These are phyloP conservation scores for Pseudodiploospora longispora DNA, from an alignment of 2,329 filamentous ascomycete genomes.

Conservation along the genomic window DNA sequence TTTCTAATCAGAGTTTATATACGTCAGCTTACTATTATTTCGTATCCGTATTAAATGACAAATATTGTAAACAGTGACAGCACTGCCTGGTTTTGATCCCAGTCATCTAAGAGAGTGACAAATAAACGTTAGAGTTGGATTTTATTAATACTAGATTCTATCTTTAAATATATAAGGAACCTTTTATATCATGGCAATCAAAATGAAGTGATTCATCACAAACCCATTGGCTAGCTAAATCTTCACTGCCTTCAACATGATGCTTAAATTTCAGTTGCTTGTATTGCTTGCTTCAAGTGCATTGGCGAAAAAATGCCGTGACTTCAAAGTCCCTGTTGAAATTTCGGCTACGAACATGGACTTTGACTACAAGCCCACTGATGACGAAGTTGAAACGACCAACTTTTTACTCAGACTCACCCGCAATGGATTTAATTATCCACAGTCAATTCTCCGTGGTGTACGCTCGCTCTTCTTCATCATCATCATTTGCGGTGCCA, in stretches of 20 bases:
- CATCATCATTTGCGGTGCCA: background rate
- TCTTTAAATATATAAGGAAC: background rate
- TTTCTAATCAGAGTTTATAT: too few species aligned
- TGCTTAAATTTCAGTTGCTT: constrained; percentile 2
- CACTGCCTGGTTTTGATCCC: too few species aligned
- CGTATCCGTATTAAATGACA: too few species aligned
- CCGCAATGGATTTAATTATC: constrained; percentile 42
- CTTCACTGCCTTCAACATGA: constrained; percentile 9
- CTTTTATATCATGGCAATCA: too few species aligned
- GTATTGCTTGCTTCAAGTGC: constrained; percentile 18
- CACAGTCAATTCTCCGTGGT: constrained; percentile 33
- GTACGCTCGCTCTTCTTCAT: constrained; percentile 19
- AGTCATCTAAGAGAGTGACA: too few species aligned
- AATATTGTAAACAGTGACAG: too few species aligned
- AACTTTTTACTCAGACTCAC: constrained; percentile 45
- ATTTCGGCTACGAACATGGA: constrained; percentile 45
- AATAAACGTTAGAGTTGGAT: too few species aligned
- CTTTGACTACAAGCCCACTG: constrained; percentile 41
- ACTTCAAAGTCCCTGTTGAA: constrained; percentile 48
- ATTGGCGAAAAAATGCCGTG: constrained; percentile 31
- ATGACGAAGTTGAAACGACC: constrained; percentile 48
- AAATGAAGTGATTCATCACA: too few species aligned
- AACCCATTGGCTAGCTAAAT: too few species aligned
- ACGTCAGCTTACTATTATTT: too few species aligned
- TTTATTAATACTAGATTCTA: background rate